phyloP scores from a whole-genome alignment of 2,329 filamentous ascomycete species.

The Colletotrichum eleusines region DNA sequence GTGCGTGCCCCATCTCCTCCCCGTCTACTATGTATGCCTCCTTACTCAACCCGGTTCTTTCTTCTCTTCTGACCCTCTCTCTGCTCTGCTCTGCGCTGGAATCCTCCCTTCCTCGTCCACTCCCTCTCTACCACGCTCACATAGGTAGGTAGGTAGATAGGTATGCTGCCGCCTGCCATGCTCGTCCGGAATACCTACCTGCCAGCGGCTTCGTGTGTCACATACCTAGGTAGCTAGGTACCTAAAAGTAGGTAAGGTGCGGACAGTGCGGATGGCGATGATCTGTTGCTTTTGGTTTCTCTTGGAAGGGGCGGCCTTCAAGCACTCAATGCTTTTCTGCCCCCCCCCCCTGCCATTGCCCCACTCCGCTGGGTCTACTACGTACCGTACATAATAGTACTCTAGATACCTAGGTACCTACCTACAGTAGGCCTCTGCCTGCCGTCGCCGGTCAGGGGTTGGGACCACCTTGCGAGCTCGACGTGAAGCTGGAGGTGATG shows the following conservation, averaged over 20 bases:
- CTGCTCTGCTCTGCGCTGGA: neutral
- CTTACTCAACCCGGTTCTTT: neutral
- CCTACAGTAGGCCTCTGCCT: constrained; percentile 28
- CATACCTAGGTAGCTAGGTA: too few relatives aligned
- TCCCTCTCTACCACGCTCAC: constrained; percentile 17
- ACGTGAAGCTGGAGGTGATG: constrained; percentile 4
- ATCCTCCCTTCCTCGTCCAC: neutral
- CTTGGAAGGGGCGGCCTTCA: constrained; percentile 10
- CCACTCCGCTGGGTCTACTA: constrained; percentile 10
- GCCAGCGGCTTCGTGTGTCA: constrained; percentile 6
- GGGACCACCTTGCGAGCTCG: constrained; percentile 34
- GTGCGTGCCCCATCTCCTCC: constrained; percentile 20
- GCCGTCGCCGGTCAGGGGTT: constrained; percentile 35
- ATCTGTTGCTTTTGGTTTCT: neutral
- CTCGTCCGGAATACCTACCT: neutral
- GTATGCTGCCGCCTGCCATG: neutral
- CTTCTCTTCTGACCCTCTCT: constrained; percentile 21
- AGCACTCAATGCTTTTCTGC: neutral
- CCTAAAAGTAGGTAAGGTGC: too few relatives aligned
- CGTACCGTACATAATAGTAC: neutral
- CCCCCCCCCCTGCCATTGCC: neutral
- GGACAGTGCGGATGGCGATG: neutral
- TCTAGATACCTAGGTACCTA: too few relatives aligned
- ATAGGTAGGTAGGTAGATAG: neutral
- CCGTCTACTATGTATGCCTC: constrained; percentile 8